Conservation (phyloP, 1,139 yeast species). For the Suhomyces kunorum region DNA sequence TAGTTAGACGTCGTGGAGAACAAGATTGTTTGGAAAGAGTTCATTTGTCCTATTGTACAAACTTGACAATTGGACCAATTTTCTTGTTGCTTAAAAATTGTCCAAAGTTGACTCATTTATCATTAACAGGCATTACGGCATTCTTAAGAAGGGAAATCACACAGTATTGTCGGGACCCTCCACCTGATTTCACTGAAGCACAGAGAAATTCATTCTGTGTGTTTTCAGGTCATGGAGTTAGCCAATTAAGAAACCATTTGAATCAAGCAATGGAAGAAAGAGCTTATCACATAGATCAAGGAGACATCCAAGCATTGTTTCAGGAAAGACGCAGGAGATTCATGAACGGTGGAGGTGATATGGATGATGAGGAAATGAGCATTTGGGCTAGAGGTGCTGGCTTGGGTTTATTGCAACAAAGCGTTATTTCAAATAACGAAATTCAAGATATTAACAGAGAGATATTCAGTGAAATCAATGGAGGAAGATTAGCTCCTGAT, state of each 20-base stretch:
- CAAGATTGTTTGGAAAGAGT: slow-evolving; percentile 84
- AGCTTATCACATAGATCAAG: slow-evolving; percentile 43
- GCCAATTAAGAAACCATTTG: slow-evolving; percentile 64
- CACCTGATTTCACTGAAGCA: slow-evolving; percentile 85
- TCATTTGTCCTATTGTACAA: slow-evolving; percentile 88
- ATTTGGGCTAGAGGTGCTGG: slow-evolving; percentile 39
- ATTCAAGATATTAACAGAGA: slow-evolving; percentile 37
- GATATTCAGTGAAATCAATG: slow-evolving; percentile 36
- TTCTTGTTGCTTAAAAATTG: slow-evolving; percentile 75
- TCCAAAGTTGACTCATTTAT: slow-evolving; percentile 83
- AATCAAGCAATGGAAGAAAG: slow-evolving; percentile 47
- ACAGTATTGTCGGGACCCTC: slow-evolving; percentile 90
- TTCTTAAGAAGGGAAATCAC: slow-evolving; percentile 85
- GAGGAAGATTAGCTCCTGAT: slow-evolving; percentile 38
- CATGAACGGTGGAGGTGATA: slow-evolving; percentile 25
- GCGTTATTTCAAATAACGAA: slow-evolving; percentile 23
- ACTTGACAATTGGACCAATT: slow-evolving; percentile 71
- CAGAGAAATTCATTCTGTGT: slow-evolving; percentile 91
- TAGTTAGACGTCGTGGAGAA: slow-evolving; percentile 72
- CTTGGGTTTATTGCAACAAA: slow-evolving; percentile 30
- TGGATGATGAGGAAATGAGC: slow-evolving; percentile 25
- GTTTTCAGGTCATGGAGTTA: slow-evolving; percentile 89
- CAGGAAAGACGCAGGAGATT: slow-evolving; percentile 37
- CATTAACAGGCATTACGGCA: slow-evolving; percentile 85
- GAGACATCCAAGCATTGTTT: slow-evolving; percentile 37